Evolutionary conservation across 306 rosid genomes (phyloP), one percentile per base, ranked within the genome.

Genomic region (Quercus suber): DNA sequence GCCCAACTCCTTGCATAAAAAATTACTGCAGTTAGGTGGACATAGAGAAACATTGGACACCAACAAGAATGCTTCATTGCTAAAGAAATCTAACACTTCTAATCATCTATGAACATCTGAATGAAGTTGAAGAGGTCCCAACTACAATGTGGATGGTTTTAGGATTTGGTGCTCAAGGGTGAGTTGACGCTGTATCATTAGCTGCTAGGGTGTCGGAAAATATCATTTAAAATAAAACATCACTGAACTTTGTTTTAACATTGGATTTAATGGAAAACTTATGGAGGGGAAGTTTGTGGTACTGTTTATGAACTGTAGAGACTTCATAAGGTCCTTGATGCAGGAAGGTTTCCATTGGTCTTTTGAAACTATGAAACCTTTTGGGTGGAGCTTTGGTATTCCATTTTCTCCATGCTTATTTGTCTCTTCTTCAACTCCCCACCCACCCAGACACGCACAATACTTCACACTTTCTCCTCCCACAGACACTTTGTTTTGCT

Each of bases 81-180:
- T 49, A 49, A 49, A 49, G 53, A 49, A 49, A 49, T 49, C 53
- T 13, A 7, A 57, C 25, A 57, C 4, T n/a, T n/a, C 11, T n/a
- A 20, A 20, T 57, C 27, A 57, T 57, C 28, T 6, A 28, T 57
- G 28, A 20, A 20, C 63, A 57, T n/a, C 28, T 57, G 63, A n/a
- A 20, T n/a, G 63, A 57, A 20, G 63, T 21, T 57, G 4, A n/a
- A 49, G 63, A 11, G 27, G 28, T 1, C 21, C 63, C 63, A 57
- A 57, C 63, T 57, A 2, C 63, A 57, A n/a, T 20, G 63, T 7
- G 25, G 63, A 20, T 57, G 25, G 9, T 43, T 41, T 28, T 57
- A 28, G 73, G 35, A 12, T 27, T 76, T 76, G 70, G 35, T 76
- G 79, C 51, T 76, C 4, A 61, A 45, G 79, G 53, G 33, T 76